These are phyloP conservation scores for Themeda triandra DNA, from an alignment of 176 grass and related monocot genomes.

Conservation along the genomic window DNA sequence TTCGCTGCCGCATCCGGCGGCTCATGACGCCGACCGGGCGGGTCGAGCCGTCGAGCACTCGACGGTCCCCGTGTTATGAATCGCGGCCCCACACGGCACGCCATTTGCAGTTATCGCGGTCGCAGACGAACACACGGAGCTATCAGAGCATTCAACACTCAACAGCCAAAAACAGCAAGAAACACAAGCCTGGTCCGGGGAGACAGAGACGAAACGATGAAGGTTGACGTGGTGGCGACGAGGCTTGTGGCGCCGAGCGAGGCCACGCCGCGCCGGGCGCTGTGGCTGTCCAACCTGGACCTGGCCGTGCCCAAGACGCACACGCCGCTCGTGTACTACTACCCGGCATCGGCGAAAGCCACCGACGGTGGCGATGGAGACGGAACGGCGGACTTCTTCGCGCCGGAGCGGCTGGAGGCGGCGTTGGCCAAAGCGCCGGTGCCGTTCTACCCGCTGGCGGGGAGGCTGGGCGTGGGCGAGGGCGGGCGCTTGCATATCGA, in stretches of 20 bases:
- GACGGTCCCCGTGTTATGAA: too few species aligned
- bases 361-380: too few species aligned
- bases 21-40: too few species aligned
- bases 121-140: too few species aligned
- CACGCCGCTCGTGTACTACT: conserved; percentile 44
- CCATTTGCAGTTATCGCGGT: too few species aligned
- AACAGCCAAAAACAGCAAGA: too few species aligned
- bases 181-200: too few species aligned
- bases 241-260: conserved; percentile 27
- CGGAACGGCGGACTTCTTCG: conserved; percentile 6
- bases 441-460: conserved; percentile 48
- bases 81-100: too few species aligned
- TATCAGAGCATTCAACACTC: too few species aligned
- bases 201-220: too few species aligned
- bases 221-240: conserved; percentile 34
- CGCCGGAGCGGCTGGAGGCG: conserved; percentile 16
- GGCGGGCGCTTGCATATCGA: conserved; percentile 29
- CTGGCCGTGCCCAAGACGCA: conserved; percentile 25
- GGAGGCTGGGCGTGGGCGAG: conserved; percentile 9
- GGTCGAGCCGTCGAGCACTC: too few species aligned
- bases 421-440: conserved; percentile 39
- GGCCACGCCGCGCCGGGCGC: conserved; percentile 21
- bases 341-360: neutral
- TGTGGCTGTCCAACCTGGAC: conserved; percentile 50
- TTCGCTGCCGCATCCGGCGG: too few species aligned